Evolutionary conservation across 768 basidiomycete species (phyloP), one percentile per base, ranked within the genome.

Genomic region (Epithele typhae): DNA sequence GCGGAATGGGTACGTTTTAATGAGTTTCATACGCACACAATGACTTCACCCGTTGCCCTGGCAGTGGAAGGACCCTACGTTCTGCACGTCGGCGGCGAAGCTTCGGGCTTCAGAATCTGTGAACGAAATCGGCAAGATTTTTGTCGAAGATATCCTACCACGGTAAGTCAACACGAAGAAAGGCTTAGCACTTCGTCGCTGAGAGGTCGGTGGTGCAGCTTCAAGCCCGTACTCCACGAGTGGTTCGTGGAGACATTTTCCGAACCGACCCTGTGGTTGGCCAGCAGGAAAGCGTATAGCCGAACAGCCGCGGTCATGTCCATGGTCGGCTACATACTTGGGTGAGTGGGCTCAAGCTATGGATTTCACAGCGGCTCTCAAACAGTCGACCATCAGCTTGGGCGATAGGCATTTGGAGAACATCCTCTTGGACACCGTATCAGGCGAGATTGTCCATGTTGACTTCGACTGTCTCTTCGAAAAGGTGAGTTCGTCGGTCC

Each of bases 401-500:
- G 96, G 96, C 11, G 96, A 99, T 65, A 77, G 96, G 33, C 96
- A 99, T 61, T 82, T 86, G 57, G 95, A 98, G 68, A 99, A 99
- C 61, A 97, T 98, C 40, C 73, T 99, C 12, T 78, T 98, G 37
- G 96, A 99, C 59, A 75, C 69, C 4, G 85, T 82, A 54, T 86
- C 83, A 0, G 96, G 96, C 2, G 94, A 95, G 59, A 78, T 88
- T 7, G 85, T 98, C 1, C 96, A 99, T 56, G 93, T 98, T 46
- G 96, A 98, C 64, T 94, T 99, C 58, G 97, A 97, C 62, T 96
- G 93, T 68, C 74, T 98, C 14, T 99, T 99, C 55, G 96, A 98
- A 55, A 95, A 91, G 79, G 92, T 88, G 44, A 33, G 68, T n/a
- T n/a, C n/a, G n/a, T n/a, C n/a, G n/a, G n/a, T n/a, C n/a, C n/a